These are phyloP conservation scores for Pseudozyma tsukubaensis DNA, from an alignment of 1,284 basidiomycete species.

Conservation along the genomic window DNA sequence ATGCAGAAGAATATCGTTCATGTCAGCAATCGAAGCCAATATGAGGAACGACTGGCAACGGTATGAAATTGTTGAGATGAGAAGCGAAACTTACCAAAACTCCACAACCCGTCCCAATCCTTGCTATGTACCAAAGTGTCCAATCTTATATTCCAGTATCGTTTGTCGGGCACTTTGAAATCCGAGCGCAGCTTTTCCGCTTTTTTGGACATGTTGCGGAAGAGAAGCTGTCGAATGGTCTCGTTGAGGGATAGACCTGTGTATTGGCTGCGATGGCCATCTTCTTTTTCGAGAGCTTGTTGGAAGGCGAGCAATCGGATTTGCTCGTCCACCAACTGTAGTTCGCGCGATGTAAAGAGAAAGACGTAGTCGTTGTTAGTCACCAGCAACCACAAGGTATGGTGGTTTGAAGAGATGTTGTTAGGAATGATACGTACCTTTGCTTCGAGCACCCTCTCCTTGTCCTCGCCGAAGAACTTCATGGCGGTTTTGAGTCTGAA, in stretches of 20 bases:
- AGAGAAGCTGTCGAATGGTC: slow-evolving; percentile 60
- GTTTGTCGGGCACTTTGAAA: slow-evolving; percentile 62
- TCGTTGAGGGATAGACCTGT: slow-evolving; percentile 57
- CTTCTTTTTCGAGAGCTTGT: slow-evolving; percentile 86
- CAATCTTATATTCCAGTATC: slow-evolving; percentile 58
- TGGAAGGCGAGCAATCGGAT: slow-evolving; percentile 81
- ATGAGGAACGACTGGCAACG: too few relatives aligned
- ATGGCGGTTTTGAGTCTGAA: slow-evolving; percentile 82
- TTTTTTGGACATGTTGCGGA: slow-evolving; percentile 55
- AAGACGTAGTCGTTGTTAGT: not conserved
- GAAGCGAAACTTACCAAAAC: slow-evolving; percentile 27
- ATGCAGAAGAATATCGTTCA: too few relatives aligned
- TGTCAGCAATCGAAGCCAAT: not conserved
- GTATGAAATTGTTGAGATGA: not conserved
- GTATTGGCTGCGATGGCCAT: slow-evolving; percentile 72
- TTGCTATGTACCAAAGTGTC: slow-evolving; percentile 47
- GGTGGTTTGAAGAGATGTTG: not conserved
- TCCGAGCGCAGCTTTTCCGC: slow-evolving; percentile 64
- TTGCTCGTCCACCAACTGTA: slow-evolving; percentile 89
- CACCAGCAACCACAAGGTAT: not conserved
- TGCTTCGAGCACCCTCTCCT: slow-evolving; percentile 87
- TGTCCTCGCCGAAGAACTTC: slow-evolving; percentile 93
- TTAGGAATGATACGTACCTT: slow-evolving; percentile 74
- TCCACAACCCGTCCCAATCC: slow-evolving; percentile 59
- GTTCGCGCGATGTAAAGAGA: not conserved